Percentiles rank a stretch among this genome's conserved stretches.
These are phyloP conservation scores for Pythium dissotocum DNA, from an alignment of 352 stramenopile genomes.

Conservation along the genomic window DNA sequence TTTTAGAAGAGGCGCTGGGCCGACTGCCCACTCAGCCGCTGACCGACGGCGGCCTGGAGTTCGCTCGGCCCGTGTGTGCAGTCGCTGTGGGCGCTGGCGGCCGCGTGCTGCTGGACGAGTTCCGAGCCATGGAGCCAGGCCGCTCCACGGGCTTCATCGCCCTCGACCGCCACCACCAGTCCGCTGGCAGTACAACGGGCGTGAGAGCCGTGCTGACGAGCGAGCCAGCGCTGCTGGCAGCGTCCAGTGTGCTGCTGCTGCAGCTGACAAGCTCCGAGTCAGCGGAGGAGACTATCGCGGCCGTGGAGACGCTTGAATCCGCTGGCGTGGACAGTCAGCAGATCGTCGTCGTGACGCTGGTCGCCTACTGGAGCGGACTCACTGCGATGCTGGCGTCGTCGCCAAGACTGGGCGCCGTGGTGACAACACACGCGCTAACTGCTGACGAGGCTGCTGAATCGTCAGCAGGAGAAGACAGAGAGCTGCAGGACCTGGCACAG, in stretches of 20 bases:
- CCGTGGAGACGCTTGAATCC: neutral
- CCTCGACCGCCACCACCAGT: neutral
- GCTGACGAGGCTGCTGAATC: neutral
- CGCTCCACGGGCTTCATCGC: neutral
- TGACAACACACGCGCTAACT: slow-evolving; percentile 1
- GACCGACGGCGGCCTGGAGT: slow-evolving; percentile 1
- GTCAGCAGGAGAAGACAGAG: neutral
- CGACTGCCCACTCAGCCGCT: neutral
- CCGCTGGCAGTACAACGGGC: neutral
- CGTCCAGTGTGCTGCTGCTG: slow-evolving; percentile 12
- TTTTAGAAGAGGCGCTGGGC: slow-evolving; percentile 16
- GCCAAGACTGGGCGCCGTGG: neutral
- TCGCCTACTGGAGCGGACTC: slow-evolving; percentile 1
- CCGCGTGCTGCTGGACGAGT: slow-evolving; percentile 15
- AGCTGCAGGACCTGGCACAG: no score
- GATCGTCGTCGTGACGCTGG: slow-evolving; percentile 4
- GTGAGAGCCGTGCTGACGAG: neutral
- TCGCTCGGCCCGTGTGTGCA: slow-evolving; percentile 3
- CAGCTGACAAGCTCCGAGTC: neutral
- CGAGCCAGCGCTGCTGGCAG: neutral
- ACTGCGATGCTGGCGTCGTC: neutral
- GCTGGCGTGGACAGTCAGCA: neutral
- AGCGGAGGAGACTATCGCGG: neutral
- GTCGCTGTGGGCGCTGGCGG: slow-evolving; percentile 3
- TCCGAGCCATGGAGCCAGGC: neutral